Base-by-base conservation (phyloP, 1,139 yeast genomes). In the Suhomyces chickasaworum region DNA sequence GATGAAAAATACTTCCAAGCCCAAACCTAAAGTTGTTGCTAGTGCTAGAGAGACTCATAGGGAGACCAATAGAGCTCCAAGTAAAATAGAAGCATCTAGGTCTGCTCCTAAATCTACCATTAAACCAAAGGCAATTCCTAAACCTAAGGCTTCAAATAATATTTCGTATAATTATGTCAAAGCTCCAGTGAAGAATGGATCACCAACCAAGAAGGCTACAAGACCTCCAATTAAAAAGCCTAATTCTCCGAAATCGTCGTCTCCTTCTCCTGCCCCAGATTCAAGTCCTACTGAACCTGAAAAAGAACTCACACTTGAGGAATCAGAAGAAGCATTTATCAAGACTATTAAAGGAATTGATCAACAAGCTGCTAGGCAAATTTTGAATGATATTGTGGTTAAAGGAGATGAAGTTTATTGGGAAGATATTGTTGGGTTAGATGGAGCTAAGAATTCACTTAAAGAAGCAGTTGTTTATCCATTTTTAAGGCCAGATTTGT, bases 391-490 rank as follows among this genome's bases (percentile, higher is more conserved):
- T 61, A 89, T 93, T 54, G 95, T 91, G 6, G 90, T 90, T 7
- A 89, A 86, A 51, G 98, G 98, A 7, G 98, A 93, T 65, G 95
- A 90, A 58, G 98, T 93, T 1, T 89, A 83, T 60, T 93, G 99
- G 99, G 95, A 86, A 39, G 99, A 93, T 63, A 89, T 93, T 54
- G 97, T 97, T 1, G 99, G 99, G 1, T 69, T 93, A 33, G 97
- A 90, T 50, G 78, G 80, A 13, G 98, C 99, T 6, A 93, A 93
- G 60, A 83, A 80, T 54, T 87, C 97, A 0, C 74, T 93, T 47
- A 93, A 93, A 61, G 99, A 93, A 62, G 93, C 99, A 0, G 99
- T 93, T 5, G 98, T 93, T 15, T 91, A 93, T 64, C 99, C 99
- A 27, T 91, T 93, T 63, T 71, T 93, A 54, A 77, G 98, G 41